These are phyloP conservation scores for Pseudisothecium myosuroides DNA, from an alignment of 225 moss, liverwort and hornwort genomes.

Conservation along the genomic window DNA sequence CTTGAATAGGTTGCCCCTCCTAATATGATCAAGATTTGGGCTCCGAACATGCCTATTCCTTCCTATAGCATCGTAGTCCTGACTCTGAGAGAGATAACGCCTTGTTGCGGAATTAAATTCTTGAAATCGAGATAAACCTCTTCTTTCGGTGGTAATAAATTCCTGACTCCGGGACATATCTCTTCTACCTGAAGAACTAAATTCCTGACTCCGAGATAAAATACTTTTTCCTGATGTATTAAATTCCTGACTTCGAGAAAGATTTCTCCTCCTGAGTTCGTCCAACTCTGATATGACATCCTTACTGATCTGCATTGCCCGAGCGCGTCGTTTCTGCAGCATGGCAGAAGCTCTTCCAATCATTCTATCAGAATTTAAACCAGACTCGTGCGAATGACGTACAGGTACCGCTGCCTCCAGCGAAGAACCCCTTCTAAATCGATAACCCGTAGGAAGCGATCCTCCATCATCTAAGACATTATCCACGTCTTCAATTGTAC, in stretches of 20 bases:
- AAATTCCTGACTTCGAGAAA: slow-evolving; percentile 22
- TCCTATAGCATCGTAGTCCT: background rate
- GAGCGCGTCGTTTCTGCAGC: slow-evolving; percentile 21
- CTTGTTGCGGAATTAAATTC: background rate
- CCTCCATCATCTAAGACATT: background rate
- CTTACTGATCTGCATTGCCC: slow-evolving; percentile 17
- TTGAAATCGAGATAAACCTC: background rate
- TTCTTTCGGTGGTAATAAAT: background rate
- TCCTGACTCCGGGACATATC: slow-evolving; percentile 2
- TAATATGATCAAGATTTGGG: background rate
- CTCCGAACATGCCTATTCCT: background rate
- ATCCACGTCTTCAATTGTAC: slow-evolving; percentile 40
- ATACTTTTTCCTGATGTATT: background rate
- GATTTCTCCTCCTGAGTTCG: slow-evolving; percentile 6
- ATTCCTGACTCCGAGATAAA: slow-evolving; percentile 16
- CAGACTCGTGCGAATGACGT: background rate
- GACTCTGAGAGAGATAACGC: background rate
- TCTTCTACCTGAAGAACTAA: background rate
- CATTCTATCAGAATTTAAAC: background rate
- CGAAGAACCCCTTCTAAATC: slow-evolving; percentile 4
- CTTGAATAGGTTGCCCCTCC: background rate
- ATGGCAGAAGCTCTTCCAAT: background rate
- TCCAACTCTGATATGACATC: slow-evolving; percentile 22
- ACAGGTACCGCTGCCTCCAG: background rate
- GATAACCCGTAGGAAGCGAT: background rate